Base-by-base conservation (phyloP, 108 stramenopile genomes). In the Nannochloropsis gaditana region DNA sequence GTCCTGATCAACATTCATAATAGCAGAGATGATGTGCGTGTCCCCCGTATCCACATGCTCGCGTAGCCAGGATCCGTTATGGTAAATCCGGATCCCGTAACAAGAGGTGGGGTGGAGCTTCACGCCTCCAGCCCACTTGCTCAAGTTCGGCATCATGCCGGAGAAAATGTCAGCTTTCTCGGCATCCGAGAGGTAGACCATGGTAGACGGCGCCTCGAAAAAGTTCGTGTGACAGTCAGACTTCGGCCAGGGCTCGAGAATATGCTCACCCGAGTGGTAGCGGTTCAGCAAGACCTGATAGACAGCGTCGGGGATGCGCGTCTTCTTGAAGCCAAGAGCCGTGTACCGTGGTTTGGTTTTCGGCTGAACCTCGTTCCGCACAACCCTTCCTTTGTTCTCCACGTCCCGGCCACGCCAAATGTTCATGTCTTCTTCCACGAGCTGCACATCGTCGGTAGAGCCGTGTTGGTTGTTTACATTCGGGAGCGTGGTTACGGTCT, bases 1-100 rank as follows among this genome's bases (percentile, higher is more conserved):
- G 83, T 95, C 91, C 91, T 98, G 95, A 42, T 87, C 94, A 5
- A 96, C 90, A 84, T 96, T 95, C 44, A 97, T 90, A 79, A 98
- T 96, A 9, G 93, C 94, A 31, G 94, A 95, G 44, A 93, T 91
- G 4, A 97, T 94, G 41, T 96, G 89, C 11, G 97, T 90, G 42
- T 84, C 94, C 43, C 94, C 86, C 79, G 94, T 92, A 86, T 98
- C 97, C 1, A 96, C 97, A 85, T 98, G 97, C 9, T 94, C 93
- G 9, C 95, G 93, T 45, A 98, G 89, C 21, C 95, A 90, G 44
- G 90, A 83, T 3, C 92, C 94, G 21, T 89, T 85, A 21, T 82
- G 88, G 90, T 98, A 98, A 41, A 93, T 45, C 21, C 97, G 93
- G 82, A 97, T 94, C n/a, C 97, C 97, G 89, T 97, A 97, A 45